phyloP scores from a whole-genome alignment of 805 yeast genomes.

The Yamadazyma insecticola region DNA sequence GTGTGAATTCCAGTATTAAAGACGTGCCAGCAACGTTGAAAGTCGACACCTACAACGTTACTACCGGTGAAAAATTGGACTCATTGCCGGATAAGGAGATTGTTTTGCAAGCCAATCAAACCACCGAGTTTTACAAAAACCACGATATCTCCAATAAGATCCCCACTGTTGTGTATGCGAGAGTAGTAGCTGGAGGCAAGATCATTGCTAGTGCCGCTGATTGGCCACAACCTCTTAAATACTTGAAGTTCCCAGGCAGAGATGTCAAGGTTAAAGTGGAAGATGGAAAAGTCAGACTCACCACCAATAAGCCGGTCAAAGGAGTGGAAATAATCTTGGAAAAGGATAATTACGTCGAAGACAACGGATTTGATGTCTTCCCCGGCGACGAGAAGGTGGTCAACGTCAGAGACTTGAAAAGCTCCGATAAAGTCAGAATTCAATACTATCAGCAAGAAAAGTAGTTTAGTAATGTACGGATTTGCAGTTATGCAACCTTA shows the following conservation, averaged over 20 bases:
- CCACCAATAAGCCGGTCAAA: conserved; percentile 37
- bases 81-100: conserved; percentile 10
- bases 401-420: conserved; percentile 10
- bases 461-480: too few species aligned
- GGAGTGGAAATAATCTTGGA: conserved; percentile 32
- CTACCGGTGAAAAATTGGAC: conserved; percentile 24
- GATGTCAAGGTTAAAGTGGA: conserved; percentile 16
- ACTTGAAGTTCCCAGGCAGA: conserved; percentile 27
- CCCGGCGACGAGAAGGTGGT: conserved; percentile 27
- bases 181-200: conserved; percentile 11
- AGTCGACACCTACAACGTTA: conserved; percentile 25
- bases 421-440: conserved; percentile 12
- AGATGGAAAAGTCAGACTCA: conserved; percentile 22
- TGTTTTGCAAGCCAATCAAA: conserved; percentile 18
- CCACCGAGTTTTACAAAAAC: conserved; percentile 23
- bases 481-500: too few species aligned
- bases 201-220: conserved; percentile 31
- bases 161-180: conserved; percentile 14
- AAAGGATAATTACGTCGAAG: conserved; percentile 24
- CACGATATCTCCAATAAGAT: conserved; percentile 11
- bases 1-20: conserved; percentile 25
- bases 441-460: conserved; percentile 19
- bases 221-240: conserved; percentile 50
- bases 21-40: conserved; percentile 17
- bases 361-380: conserved; percentile 47